Percentiles rank a stretch among this genome's conserved stretches.
phyloP scores from a whole-genome alignment of 2,329 filamentous ascomycete genomes.

The Tolypocladium cylindrosporum region DNA sequence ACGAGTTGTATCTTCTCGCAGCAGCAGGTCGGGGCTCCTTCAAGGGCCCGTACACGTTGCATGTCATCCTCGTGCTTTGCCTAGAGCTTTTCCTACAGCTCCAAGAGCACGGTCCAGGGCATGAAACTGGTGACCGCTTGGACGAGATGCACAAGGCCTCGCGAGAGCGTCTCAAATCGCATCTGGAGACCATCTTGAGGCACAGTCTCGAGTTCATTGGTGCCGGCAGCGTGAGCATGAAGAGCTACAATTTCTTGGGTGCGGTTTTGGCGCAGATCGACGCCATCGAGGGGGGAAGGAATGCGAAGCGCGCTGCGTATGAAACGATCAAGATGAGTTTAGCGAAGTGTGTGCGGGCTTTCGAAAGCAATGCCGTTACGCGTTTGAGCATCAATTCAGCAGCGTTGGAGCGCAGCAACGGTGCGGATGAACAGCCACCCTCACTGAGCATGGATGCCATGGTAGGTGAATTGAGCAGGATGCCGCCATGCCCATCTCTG shows the following conservation, averaged over 20 bases:
- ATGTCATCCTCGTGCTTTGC: background rate
- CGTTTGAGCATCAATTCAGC: background rate
- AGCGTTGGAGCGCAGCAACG: background rate
- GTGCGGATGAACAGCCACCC: background rate
- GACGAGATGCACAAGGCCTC: background rate
- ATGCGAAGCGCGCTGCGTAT: background rate
- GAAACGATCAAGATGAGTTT: background rate
- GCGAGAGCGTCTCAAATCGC: background rate
- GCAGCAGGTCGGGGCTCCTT: background rate
- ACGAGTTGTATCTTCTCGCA: background rate
- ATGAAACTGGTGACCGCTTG: background rate
- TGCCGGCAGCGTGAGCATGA: background rate
- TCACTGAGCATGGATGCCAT: background rate
- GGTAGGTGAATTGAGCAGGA: background rate
- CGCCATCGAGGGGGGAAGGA: background rate
- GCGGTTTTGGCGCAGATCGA: background rate
- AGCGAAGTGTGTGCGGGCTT: background rate
- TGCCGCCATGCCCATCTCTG: background rate
- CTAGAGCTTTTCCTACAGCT: background rate
- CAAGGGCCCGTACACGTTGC: background rate
- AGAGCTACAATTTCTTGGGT: background rate
- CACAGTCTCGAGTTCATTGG: background rate
- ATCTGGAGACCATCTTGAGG: background rate
- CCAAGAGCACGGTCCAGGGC: background rate
- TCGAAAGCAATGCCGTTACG: background rate